A percentile compares a stretch with the other conserved stretches of the same genome.
phyloP scores from a whole-genome alignment of 2,329 filamentous ascomycete genomes.

The Xylaria sp. region DNA sequence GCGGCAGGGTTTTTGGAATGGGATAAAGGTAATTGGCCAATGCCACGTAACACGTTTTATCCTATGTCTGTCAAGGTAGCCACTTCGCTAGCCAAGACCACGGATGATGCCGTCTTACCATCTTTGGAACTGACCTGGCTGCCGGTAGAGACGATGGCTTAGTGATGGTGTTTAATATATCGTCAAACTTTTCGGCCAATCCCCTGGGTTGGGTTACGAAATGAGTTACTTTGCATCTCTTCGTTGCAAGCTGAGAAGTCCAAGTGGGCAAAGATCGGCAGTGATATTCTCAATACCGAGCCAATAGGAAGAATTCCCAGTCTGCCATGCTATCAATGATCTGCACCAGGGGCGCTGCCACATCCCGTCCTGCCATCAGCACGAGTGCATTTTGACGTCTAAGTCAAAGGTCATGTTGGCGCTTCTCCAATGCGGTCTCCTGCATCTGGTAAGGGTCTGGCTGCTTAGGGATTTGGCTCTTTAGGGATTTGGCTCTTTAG shows the following conservation, averaged over 20 bases:
- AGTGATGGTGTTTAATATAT: not conserved
- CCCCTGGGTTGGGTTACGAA: not conserved
- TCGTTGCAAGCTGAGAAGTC: not conserved
- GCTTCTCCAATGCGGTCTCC: constrained; percentile 2
- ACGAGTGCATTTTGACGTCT: not conserved
- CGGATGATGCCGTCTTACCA: not conserved
- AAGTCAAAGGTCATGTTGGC: not conserved
- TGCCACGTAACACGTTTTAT: not conserved
- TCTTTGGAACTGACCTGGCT: not conserved
- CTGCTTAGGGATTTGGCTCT: too few species aligned
- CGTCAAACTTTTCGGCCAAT: not conserved
- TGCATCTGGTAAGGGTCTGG: not conserved
- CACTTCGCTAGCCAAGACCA: not conserved
- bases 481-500: too few species aligned
- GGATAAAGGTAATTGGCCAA: not conserved
- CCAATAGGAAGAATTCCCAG: not conserved
- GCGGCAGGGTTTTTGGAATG: not conserved
- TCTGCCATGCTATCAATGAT: too few species aligned
- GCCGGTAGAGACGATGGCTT: too few species aligned
- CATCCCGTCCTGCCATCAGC: too few species aligned
- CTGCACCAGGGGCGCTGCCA: too few species aligned
- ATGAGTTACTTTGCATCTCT: not conserved
- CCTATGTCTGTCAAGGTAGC: not conserved
- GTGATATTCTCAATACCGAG: not conserved
- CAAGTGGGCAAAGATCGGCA: not conserved